These are phyloP conservation scores for Monosporascus sp. DNA, from an alignment of 2,329 filamentous ascomycete genomes.

Conservation along the genomic window DNA sequence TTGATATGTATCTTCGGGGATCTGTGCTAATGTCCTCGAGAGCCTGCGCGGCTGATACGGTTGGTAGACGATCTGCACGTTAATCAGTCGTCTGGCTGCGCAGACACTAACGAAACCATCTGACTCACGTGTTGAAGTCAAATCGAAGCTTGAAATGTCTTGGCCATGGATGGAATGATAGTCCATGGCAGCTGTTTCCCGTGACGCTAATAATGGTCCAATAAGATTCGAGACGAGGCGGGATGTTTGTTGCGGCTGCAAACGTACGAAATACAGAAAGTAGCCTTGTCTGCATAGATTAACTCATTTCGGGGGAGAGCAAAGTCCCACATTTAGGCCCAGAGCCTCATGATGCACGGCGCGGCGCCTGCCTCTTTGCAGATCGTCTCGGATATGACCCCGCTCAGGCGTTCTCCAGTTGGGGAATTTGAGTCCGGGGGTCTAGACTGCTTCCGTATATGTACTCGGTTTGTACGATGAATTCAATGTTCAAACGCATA, in stretches of 20 bases:
- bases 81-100: conserved; percentile 9
- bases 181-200: conserved; percentile 40
- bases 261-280: too few species aligned
- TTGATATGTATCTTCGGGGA: conserved; percentile 48
- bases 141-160: conserved; percentile 58
- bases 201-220: conserved; percentile 1
- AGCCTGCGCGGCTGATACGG: conserved; percentile 70
- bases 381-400: not conserved
- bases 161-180: conserved; percentile 56
- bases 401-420: not conserved
- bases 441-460: not conserved
- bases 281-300: too few species aligned
- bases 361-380: not conserved
- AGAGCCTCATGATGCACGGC: not conserved
- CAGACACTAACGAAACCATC: conserved; percentile 6
- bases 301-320: not conserved
- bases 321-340: not conserved
- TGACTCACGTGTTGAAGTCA: conserved; percentile 46
- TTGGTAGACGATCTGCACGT: conserved; percentile 65
- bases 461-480: not conserved
- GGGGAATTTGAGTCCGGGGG: not conserved
- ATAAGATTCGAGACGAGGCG: not conserved
- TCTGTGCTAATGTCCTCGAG: conserved; percentile 55
- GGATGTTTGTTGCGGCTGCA: too few species aligned
- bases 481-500: not conserved